These are phyloP conservation scores for Xylaria bambusicola DNA, from an alignment of 495 filamentous ascomycete genomes.

Conservation along the genomic window DNA sequence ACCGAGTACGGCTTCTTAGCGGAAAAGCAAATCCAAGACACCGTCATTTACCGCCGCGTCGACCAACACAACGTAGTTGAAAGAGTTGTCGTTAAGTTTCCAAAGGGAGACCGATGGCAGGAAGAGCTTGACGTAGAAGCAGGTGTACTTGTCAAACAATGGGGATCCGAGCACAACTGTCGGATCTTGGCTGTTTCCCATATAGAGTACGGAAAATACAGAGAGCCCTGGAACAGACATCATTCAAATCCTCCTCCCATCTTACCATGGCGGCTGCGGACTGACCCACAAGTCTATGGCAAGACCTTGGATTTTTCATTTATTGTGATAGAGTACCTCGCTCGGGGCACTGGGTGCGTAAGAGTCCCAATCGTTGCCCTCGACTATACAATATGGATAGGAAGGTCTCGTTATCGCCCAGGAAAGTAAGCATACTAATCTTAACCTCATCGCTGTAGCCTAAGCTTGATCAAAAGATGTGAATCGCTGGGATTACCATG, in stretches of 20 bases:
- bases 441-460: not conserved
- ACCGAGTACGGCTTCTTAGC: not conserved
- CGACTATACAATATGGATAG: too few species aligned
- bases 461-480: not conserved
- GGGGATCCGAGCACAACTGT: conserved; percentile 6
- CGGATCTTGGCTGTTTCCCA: not conserved
- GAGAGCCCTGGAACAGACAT: not conserved
- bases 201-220: not conserved
- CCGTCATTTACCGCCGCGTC: too few species aligned
- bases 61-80: not conserved
- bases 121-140: not conserved
- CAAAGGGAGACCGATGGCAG: not conserved
- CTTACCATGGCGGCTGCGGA: not conserved
- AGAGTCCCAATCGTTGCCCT: not conserved
- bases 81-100: conserved; percentile 4
- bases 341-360: conserved; percentile 1
- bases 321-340: conserved; percentile 5
- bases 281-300: not conserved
- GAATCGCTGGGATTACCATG: not conserved
- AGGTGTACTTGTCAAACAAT: not conserved
- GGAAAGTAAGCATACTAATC: too few species aligned
- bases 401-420: too few species aligned
- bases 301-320: not conserved
- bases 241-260: not conserved
- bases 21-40: not conserved